Evolutionary conservation across 352 stramenopile species (phyloP).

Genomic region (Phytophthora ohioensis): DNA sequence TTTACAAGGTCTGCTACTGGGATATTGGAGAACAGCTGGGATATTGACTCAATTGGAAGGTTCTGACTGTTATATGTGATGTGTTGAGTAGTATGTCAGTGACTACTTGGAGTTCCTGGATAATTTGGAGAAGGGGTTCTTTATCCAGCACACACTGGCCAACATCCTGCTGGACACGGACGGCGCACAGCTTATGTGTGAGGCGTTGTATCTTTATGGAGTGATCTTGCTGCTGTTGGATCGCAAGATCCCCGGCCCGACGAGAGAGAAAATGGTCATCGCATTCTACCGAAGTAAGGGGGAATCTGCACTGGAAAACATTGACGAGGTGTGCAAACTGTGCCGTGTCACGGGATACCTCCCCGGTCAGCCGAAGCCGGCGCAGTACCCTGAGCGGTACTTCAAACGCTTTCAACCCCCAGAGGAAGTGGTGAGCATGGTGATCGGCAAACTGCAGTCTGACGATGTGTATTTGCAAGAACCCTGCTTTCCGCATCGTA

Average conservation of each 20-base stretch:
- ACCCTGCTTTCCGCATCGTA: slow-evolving; percentile 92
- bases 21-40: not conserved
- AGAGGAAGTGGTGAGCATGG: slow-evolving; percentile 92
- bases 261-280: slow-evolving; percentile 94
- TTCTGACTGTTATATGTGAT: not conserved
- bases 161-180: slow-evolving; percentile 95
- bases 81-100: slow-evolving; percentile 80
- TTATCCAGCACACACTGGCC: slow-evolving; percentile 96
- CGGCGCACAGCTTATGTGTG: slow-evolving; percentile 94
- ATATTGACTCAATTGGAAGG: slow-evolving; percentile 4
- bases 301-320: slow-evolving; percentile 89
- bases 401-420: slow-evolving; percentile 90
- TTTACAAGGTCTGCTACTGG: slow-evolving; percentile 70
- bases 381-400: slow-evolving; percentile 89
- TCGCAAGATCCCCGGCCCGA: slow-evolving; percentile 87
- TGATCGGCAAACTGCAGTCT: slow-evolving; percentile 94
- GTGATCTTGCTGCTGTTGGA: slow-evolving; percentile 96
- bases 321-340: slow-evolving; percentile 93
- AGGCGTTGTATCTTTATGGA: slow-evolving; percentile 95
- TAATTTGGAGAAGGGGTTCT: slow-evolving; percentile 94
- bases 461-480: slow-evolving; percentile 96
- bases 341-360: slow-evolving; percentile 92
- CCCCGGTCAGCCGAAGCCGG: slow-evolving; percentile 83
- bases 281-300: slow-evolving; percentile 90
- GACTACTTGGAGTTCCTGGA: slow-evolving; percentile 94